Percentiles rank a stretch among this genome's conserved stretches.
phyloP scores from a whole-genome alignment of 1,284 basidiomycete genomes.

The Sutorius eximius region DNA sequence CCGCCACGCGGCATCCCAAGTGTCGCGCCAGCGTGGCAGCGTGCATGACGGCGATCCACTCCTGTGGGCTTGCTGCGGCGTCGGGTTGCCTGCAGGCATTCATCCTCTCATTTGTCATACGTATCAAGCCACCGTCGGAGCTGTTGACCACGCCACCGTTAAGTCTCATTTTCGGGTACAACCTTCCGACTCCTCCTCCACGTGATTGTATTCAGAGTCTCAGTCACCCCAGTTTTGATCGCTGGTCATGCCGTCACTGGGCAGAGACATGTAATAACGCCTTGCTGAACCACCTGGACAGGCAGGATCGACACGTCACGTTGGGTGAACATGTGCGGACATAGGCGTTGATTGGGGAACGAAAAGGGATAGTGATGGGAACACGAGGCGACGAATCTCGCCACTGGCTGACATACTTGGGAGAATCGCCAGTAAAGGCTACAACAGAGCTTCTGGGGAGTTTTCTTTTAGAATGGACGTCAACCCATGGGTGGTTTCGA shows the following conservation, averaged over 20 bases:
- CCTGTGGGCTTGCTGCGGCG: constrained; percentile 11
- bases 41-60: constrained; percentile 18
- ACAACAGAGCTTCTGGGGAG: not conserved
- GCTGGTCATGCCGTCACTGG: constrained; percentile 16
- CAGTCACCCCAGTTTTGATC: constrained; percentile 14
- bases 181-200: not conserved
- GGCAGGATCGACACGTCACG: constrained; percentile 26
- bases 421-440: constrained; percentile 13
- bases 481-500: constrained; percentile 5
- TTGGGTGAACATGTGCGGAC: constrained; percentile 19
- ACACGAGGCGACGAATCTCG: constrained; percentile 20
- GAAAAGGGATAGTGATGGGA: constrained; percentile 11
- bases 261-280: constrained; percentile 4
- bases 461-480: constrained; percentile 13
- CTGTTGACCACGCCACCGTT: constrained; percentile 11
- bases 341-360: constrained; percentile 18
- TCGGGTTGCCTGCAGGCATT: constrained; percentile 15
- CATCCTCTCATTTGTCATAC: constrained; percentile 2
- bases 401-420: constrained; percentile 11
- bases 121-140: constrained; percentile 26
- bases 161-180: constrained; percentile 1
- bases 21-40: constrained; percentile 7
- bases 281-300: constrained; percentile 4
- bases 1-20: constrained; percentile 12
- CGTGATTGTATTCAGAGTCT: constrained; percentile 4